A percentile compares a stretch with the other conserved stretches of the same genome.
Evolutionary conservation across 768 basidiomycete species (phyloP).

Genomic region (Boletus sp.): DNA sequence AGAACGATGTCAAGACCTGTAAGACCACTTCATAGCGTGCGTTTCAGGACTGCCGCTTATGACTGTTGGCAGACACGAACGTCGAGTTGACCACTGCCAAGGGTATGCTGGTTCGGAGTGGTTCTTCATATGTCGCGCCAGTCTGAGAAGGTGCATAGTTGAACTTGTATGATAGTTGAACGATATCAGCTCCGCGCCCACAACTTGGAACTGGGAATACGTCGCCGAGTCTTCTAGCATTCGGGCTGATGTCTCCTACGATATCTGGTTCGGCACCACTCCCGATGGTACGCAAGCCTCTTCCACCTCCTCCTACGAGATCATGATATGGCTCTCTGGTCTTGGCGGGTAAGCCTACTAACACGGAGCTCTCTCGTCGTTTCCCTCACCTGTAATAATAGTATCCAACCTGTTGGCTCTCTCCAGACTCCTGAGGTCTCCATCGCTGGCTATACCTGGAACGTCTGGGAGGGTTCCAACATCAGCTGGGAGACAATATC

Average conservation of each 20-base stretch:
- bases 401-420: slow-evolving; percentile 57
- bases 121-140: background rate
- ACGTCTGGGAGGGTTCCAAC: slow-evolving; percentile 55
- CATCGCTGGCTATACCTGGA: slow-evolving; percentile 53
- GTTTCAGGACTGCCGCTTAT: background rate
- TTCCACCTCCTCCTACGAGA: slow-evolving; percentile 49
- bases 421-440: slow-evolving; percentile 40
- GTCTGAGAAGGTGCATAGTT: background rate
- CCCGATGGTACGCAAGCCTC: slow-evolving; percentile 46
- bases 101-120: slow-evolving; percentile 46
- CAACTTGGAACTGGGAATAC: slow-evolving; percentile 53
- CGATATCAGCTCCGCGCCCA: slow-evolving; percentile 44
- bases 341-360: slow-evolving; percentile 44
- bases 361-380: background rate
- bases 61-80: slow-evolving; percentile 44
- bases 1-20: slow-evolving; percentile 59
- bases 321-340: slow-evolving; percentile 64
- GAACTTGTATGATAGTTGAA: slow-evolving; percentile 33
- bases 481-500: slow-evolving; percentile 55
- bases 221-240: slow-evolving; percentile 41
- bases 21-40: slow-evolving; percentile 7
- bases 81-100: slow-evolving; percentile 44
- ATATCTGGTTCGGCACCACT: slow-evolving; percentile 51
- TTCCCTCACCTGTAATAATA: slow-evolving; percentile 16
- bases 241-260: slow-evolving; percentile 57